Conservation (phyloP, 108 stramenopile genomes). For the Seminavis robusta region DNA sequence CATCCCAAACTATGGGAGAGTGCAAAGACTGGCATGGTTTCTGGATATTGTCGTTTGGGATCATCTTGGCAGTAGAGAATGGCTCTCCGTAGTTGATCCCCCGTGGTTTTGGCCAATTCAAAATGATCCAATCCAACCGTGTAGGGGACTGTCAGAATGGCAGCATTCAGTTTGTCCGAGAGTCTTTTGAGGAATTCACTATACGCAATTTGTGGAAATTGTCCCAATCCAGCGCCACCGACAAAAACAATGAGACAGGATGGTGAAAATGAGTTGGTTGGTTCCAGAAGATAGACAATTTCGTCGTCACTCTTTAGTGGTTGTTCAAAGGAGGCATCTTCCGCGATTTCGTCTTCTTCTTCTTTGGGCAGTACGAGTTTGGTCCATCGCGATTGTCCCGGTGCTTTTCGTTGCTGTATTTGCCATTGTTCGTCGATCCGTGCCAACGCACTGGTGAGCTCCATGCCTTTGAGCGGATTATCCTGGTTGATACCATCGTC, state of each 20-base stretch:
- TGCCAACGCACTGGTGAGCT: conserved; percentile 50
- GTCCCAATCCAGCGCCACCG: conserved; percentile 78
- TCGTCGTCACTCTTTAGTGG: conserved; percentile 18
- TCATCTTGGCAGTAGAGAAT: conserved; percentile 61
- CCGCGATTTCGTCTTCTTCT: conserved; percentile 20
- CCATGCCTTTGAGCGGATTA: conserved; percentile 13
- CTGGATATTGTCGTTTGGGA: conserved; percentile 31
- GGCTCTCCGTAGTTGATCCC: conserved; percentile 53
- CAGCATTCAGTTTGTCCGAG: conserved; percentile 55
- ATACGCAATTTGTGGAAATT: conserved; percentile 82
- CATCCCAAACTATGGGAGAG: conserved; percentile 70
- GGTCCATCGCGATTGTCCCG: conserved; percentile 56
- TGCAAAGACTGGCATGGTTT: conserved; percentile 46
- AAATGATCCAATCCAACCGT: conserved; percentile 77
- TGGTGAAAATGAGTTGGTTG: conserved; percentile 43
- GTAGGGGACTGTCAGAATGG: conserved; percentile 72
- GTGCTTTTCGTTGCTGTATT: conserved; percentile 32
- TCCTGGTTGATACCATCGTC: background rate
- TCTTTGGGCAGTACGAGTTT: conserved; percentile 37
- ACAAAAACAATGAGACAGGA: conserved; percentile 77
- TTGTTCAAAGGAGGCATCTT: background rate
- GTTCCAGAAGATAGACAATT: conserved; percentile 74
- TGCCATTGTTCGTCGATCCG: conserved; percentile 69
- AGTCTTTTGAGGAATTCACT: conserved; percentile 49
- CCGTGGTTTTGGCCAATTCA: conserved; percentile 52